phyloP scores from a whole-genome alignment of 2,329 filamentous ascomycete species.

The Rhinocladiella mackenziei region DNA sequence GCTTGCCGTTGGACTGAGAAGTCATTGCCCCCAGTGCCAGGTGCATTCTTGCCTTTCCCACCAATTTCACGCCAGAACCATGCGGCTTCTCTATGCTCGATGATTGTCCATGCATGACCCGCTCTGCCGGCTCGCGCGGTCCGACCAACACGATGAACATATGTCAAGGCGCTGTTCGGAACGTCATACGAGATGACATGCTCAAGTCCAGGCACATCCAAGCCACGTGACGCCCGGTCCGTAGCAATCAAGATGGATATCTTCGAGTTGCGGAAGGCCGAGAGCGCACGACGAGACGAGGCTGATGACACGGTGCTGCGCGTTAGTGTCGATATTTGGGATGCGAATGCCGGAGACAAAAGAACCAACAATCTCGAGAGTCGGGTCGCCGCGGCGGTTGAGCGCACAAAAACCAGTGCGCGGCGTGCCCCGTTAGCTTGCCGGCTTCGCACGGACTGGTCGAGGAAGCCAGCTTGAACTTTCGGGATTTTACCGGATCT shows the following conservation, averaged over 20 bases:
- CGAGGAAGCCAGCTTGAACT: too few relatives aligned
- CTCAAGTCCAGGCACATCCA: constrained; percentile 89
- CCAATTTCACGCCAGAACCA: constrained; percentile 91
- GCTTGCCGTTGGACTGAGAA: constrained; percentile 12
- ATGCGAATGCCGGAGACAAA: constrained; percentile 82
- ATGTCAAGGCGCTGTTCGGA: constrained; percentile 89
- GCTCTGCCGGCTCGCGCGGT: constrained; percentile 85
- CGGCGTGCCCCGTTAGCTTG: constrained; percentile 62
- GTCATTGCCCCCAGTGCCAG: not conserved
- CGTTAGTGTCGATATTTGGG: constrained; percentile 79
- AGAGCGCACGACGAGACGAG: constrained; percentile 66
- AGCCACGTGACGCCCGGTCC: constrained; percentile 87
- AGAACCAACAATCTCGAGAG: constrained; percentile 82
- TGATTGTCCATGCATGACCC: constrained; percentile 79
- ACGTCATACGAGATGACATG: constrained; percentile 94
- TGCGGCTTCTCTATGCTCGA: constrained; percentile 73
- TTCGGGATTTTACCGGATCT: too few relatives aligned
- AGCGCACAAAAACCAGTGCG: constrained; percentile 90
- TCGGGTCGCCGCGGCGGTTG: constrained; percentile 80
- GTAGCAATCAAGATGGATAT: constrained; percentile 92
- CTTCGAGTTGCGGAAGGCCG: constrained; percentile 81
- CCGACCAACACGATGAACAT: constrained; percentile 92
- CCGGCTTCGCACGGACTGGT: not conserved
- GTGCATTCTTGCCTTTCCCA: constrained; percentile 33
- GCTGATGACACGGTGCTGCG: constrained; percentile 47